phyloP scores from a whole-genome alignment of 2,329 filamentous ascomycete species.

The Colletotrichum limetticola region DNA sequence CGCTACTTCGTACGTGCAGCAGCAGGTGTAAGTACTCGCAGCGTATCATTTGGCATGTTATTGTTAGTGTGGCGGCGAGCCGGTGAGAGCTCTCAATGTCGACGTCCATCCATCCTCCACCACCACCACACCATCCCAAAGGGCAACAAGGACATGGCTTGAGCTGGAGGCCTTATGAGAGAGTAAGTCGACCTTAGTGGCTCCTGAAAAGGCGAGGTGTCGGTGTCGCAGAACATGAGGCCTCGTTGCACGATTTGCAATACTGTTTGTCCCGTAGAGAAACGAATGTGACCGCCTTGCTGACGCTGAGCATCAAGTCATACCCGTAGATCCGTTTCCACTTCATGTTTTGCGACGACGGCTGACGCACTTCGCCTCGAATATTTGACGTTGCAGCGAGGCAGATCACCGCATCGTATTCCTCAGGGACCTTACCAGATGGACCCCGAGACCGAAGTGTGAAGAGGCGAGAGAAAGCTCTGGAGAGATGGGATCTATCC shows the following conservation, averaged over 20 bases:
- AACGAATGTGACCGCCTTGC: background rate
- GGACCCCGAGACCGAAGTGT: background rate
- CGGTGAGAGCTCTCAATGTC: background rate
- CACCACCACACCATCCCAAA: background rate
- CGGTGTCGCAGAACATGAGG: slow-evolving; percentile 2
- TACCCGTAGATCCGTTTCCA: slow-evolving; percentile 1
- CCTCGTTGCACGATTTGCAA: slow-evolving; percentile 20
- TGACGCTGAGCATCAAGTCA: background rate
- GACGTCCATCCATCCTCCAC: background rate
- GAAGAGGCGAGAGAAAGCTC: too few relatives aligned
- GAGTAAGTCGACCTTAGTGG: background rate
- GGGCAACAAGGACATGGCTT: slow-evolving; percentile 1
- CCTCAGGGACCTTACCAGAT: background rate
- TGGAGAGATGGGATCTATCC: background rate
- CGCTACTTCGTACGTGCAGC: too few relatives aligned
- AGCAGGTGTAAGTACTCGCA: too few relatives aligned
- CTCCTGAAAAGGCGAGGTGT: background rate
- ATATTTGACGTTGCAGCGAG: background rate
- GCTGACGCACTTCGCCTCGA: slow-evolving; percentile 17
- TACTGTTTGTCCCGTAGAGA: slow-evolving; percentile 9
- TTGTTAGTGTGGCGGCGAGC: background rate
- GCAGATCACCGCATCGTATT: background rate
- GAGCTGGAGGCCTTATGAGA: background rate
- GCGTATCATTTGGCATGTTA: background rate
- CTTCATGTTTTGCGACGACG: slow-evolving; percentile 1